Evolutionary conservation across 2,329 filamentous ascomycete genomes (phyloP), one percentile per base, ranked within the genome.

Genomic region (Colletotrichum cuscutae): DNA sequence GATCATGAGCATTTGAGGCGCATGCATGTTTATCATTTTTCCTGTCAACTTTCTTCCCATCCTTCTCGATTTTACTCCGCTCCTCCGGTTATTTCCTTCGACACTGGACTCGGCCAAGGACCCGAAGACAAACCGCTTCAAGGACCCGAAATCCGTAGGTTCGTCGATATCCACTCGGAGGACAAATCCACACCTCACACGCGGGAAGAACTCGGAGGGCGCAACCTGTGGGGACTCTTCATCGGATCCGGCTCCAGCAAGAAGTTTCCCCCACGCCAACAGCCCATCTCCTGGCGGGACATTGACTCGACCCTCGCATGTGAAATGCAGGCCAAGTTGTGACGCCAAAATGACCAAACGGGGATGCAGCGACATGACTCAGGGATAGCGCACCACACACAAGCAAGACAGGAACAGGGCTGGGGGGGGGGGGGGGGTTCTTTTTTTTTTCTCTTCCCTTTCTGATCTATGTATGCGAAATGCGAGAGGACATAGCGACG

Each of bases 1-100:
- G 63, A 52, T 46, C 42, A 73, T 56, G 59, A 72, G 70, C 70
- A 70, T 72, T 72, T 64, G 54, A 72, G 13, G 66, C 66, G 66
- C 66, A 64, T 70, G 60, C 66, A 72, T 49, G 46, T 9, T 9
- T 32, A 49, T 22, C 9, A 30, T 46, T 28, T 22, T 56, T 56
- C 28, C 65, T 11, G 22, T 12, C 22, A 4, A 56, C 5, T 28
- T 19, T 59, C 53, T 35, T 26, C 12, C 53, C n/a, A 19, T 13
- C n/a, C 9, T 53, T 53, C 11, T 11, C 12, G 32, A 53, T 15
- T 24, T 4, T 5, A 24, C n/a, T 35, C 58, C 58, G 7, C 22
- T 4, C n/a, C 12, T 13, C 26, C 58, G 13, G 24, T 9, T 9
- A 42, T 28, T 32, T 28, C 49, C 42, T 46, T 9, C 37, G 30